Base-by-base conservation (phyloP, 2,329 filamentous ascomycete species). In the Alternaria conjuncta region DNA sequence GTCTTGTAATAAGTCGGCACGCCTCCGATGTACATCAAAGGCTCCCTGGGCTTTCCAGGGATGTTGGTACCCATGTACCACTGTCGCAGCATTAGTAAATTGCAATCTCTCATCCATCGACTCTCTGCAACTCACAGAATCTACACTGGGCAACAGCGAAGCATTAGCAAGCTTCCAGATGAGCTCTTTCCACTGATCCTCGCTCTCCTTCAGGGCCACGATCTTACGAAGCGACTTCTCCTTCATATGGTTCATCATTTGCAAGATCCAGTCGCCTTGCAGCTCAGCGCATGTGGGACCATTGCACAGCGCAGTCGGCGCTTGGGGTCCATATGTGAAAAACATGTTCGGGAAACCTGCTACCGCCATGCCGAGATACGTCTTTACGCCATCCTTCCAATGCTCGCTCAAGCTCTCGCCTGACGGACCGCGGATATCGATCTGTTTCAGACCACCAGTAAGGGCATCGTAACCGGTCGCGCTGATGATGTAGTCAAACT, bases 1-100 rank as follows among this genome's bases (percentile, higher is more conserved):
- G 56, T 69, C 36, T 66, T 66, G 23, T 72, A 69, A 43, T 75
- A 77, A 11, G 46, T 62, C 2, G 70, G 70, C 11, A 76, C 70
- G 0, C 74, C 74, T 5, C 79, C 83, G 0, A 81, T 58, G 60
- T 83, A 89, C 51, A 84, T 83, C 9, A 88, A 75, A 1, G 83
- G 83, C 77, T 89, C 86, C 25, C 79, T 80, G 0, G 80, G 69
- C 77, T 88, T 88, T 0, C 83, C 86, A 0, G 87, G 86, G 2
- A 88, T 81, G 44, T 80, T 86, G 0, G 82, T 84, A 3, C 87
- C 87, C 83, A 88, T 86, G 65, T 87, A 88, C 20, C 84, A 88
- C 61, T 69, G 32, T 51, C 10, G 10, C 10, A 5, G 13, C 12
- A 11, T 63, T 23, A 66, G 63, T 51, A 12, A 5, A 58, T 7